These are phyloP conservation scores for Myriosclerotinia duriaeana DNA, from an alignment of 2,329 filamentous ascomycete genomes.

Conservation along the genomic window DNA sequence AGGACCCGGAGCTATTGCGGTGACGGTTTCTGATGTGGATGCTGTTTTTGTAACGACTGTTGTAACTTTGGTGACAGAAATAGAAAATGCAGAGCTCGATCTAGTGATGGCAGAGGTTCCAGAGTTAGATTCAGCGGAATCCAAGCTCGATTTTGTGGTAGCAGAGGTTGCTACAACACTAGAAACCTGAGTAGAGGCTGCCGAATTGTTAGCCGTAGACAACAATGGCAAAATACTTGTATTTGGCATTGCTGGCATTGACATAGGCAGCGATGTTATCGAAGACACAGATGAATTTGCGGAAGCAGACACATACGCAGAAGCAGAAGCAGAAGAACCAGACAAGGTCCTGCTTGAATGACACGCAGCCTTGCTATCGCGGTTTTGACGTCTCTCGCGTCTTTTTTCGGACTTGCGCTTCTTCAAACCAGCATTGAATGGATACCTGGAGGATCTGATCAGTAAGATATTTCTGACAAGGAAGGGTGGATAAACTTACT, in stretches of 20 bases:
- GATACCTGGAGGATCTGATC: constrained; percentile 9
- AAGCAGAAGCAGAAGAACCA: background rate
- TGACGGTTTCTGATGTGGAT: background rate
- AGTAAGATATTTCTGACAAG: background rate
- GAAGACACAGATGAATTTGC: background rate
- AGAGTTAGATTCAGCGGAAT: background rate
- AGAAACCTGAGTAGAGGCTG: background rate
- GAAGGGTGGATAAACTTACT: background rate
- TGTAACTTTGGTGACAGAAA: background rate
- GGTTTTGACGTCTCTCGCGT: constrained; percentile 18
- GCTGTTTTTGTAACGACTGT: constrained; percentile 9
- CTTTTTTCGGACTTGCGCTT: constrained; percentile 9
- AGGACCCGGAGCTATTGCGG: background rate
- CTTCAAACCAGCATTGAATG: constrained; percentile 11
- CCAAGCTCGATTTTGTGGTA: background rate
- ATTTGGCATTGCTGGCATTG: background rate
- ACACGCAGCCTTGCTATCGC: background rate
- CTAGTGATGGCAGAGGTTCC: background rate
- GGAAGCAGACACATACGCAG: background rate
- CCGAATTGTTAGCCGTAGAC: background rate
- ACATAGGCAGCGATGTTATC: background rate
- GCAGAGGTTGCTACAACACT: background rate
- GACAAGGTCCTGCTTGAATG: background rate
- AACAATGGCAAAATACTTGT: background rate
- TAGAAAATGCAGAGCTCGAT: background rate